These are phyloP conservation scores for Candida smagusa DNA, from an alignment of 1,139 yeast species.

Conservation along the genomic window DNA sequence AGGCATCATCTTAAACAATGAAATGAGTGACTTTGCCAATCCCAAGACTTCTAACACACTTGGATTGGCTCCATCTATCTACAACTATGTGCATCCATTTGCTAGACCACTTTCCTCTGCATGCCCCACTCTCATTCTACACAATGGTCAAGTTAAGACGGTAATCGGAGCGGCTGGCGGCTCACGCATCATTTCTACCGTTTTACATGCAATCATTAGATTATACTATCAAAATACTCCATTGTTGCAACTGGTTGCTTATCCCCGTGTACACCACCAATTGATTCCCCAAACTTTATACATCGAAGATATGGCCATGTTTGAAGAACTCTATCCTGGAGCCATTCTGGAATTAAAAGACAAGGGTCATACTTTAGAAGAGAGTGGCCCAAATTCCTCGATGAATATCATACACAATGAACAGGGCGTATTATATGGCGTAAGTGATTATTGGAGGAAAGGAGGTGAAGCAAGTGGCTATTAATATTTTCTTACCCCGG, in stretches of 20 bases:
- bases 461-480: conserved; percentile 42
- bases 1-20: conserved; percentile 80
- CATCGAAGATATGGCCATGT: conserved; percentile 50
- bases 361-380: conserved; percentile 28
- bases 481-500: conserved; percentile 10
- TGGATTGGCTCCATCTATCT: conserved; percentile 74
- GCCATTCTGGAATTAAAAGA: conserved; percentile 13
- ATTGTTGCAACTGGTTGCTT: conserved; percentile 64
- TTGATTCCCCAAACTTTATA: conserved; percentile 67
- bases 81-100: conserved; percentile 70
- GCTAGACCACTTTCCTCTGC: conserved; percentile 85
- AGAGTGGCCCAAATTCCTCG: conserved; percentile 39
- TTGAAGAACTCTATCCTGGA: conserved; percentile 23
- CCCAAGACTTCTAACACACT: conserved; percentile 72
- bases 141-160: conserved; percentile 51
- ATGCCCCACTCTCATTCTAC: conserved; percentile 68
- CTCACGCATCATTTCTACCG: conserved; percentile 79
- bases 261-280: conserved; percentile 87
- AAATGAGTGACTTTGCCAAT: conserved; percentile 94
- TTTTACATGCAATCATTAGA: conserved; percentile 76
- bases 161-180: conserved; percentile 96
- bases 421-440: conserved; percentile 26
- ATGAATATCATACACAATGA: conserved; percentile 40
- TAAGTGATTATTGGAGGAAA: conserved; percentile 46
- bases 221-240: conserved; percentile 54